Percentiles rank a stretch among this genome's conserved stretches.
Evolutionary conservation across 306 rosid genomes (phyloP).

Genomic region (Phaseolus lunatus): DNA sequence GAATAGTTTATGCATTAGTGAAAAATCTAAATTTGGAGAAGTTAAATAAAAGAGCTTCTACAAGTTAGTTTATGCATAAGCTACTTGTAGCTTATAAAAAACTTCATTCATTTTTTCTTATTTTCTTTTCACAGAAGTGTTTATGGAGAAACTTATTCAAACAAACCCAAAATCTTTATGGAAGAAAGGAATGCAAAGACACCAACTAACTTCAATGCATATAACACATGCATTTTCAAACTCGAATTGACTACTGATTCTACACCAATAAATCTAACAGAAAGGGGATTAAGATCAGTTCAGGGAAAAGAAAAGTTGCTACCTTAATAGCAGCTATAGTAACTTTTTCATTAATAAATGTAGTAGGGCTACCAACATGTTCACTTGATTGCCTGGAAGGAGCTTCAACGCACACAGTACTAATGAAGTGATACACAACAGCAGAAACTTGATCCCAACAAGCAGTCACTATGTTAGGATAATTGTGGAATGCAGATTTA

Average conservation of each 20-base stretch:
- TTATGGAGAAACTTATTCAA: no score
- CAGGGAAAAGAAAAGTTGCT: not conserved
- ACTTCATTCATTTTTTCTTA: no score
- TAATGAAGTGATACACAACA: constrained; percentile 60
- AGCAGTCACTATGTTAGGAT: constrained; percentile 69
- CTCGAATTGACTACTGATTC: not conserved
- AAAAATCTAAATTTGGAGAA: no score
- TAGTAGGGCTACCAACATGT: constrained; percentile 51
- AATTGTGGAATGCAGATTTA: constrained; percentile 83
- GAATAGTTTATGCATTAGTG: no score
- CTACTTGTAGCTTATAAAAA: no score
- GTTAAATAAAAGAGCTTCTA: no score
- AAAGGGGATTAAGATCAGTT: not conserved
- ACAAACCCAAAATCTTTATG: not conserved
- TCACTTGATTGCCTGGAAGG: constrained; percentile 64
- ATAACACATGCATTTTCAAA: constrained; percentile 5
- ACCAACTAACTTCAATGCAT: constrained; percentile 10
- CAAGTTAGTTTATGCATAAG: no score
- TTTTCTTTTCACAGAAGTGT: no score
- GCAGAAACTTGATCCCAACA: constrained; percentile 82
- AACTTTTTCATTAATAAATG: constrained; percentile 67
- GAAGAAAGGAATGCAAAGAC: constrained; percentile 8
- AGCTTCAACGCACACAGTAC: constrained; percentile 58
- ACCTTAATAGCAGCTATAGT: constrained; percentile 77
- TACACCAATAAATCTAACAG: constrained; percentile 2